phyloP scores from a whole-genome alignment of 805 yeast species.

The Wickerhamiella allomyrinae region DNA sequence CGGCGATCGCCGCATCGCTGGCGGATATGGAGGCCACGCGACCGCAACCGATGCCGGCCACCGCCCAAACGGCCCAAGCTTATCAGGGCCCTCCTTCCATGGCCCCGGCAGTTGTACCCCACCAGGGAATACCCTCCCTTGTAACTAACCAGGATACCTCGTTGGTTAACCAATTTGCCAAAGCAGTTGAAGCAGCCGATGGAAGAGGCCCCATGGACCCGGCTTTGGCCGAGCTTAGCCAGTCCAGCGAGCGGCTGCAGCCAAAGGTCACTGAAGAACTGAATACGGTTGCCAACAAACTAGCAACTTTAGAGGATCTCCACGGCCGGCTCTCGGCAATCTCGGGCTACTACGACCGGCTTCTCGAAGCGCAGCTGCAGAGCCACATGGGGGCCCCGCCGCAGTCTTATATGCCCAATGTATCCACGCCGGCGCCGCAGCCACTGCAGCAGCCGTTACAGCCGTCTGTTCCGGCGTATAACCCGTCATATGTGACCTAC shows the following conservation, averaged over 20 bases:
- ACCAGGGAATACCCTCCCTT: neutral
- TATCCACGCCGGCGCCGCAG: too few relatives aligned
- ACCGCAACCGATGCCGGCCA: neutral
- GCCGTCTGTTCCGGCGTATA: slow-evolving; percentile 3
- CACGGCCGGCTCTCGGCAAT: slow-evolving; percentile 16
- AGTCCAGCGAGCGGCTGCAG: slow-evolving; percentile 13
- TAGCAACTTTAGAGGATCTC: slow-evolving; percentile 16
- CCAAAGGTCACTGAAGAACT: slow-evolving; percentile 16
- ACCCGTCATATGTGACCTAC: neutral
- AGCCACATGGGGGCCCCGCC: neutral
- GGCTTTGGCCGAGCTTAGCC: slow-evolving; percentile 10
- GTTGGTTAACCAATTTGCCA: slow-evolving; percentile 6
- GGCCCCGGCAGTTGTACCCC: too few relatives aligned
- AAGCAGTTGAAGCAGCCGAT: slow-evolving; percentile 10
- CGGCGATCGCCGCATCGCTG: slow-evolving; percentile 87
- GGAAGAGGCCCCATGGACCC: slow-evolving; percentile 16
- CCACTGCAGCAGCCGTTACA: slow-evolving; percentile 23
- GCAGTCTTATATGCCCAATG: neutral
- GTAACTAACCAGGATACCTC: slow-evolving; percentile 5
- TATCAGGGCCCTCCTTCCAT: neutral
- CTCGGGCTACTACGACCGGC: slow-evolving; percentile 15
- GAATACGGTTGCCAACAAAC: slow-evolving; percentile 13
- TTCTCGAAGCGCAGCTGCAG: slow-evolving; percentile 16
- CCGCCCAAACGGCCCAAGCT: neutral
- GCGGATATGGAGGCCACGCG: slow-evolving; percentile 38